These are phyloP conservation scores for Aspergillus brunneoviolaceus DNA, from an alignment of 2,329 filamentous ascomycete species.

Conservation along the genomic window DNA sequence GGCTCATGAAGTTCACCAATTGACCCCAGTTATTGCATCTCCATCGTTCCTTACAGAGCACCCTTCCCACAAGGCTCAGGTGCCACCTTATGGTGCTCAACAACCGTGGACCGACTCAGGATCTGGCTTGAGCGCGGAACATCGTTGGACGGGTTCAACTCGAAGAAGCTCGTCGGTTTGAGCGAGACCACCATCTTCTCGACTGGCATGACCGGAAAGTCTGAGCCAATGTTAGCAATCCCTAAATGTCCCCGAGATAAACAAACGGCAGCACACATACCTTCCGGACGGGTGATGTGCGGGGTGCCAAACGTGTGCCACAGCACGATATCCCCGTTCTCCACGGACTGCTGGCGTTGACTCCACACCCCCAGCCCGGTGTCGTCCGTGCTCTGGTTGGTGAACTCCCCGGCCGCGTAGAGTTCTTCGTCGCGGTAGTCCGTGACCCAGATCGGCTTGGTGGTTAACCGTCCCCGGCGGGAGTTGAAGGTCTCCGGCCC, in stretches of 20 bases:
- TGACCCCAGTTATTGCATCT: too few species aligned
- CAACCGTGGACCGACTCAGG: background rate
- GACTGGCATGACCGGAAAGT: constrained; percentile 9
- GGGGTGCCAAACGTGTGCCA: constrained; percentile 26
- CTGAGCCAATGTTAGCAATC: background rate
- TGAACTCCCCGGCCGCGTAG: constrained; percentile 51
- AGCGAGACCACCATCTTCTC: constrained; percentile 1
- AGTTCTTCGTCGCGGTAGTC: constrained; percentile 51
- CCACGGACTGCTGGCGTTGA: constrained; percentile 16
- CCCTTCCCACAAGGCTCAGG: too few species aligned
- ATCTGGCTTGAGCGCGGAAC: background rate
- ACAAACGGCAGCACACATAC: too few species aligned
- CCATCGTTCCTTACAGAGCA: too few species aligned
- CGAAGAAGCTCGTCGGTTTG: background rate
- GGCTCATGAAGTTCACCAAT: too few species aligned
- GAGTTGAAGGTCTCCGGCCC: constrained; percentile 49
- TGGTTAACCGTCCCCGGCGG: constrained; percentile 52
- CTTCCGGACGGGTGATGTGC: constrained; percentile 5
- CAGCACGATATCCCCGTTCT: constrained; percentile 33
- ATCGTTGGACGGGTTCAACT: background rate
- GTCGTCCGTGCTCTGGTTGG: constrained; percentile 45
- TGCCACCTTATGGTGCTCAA: too few species aligned
- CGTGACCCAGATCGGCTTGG: constrained; percentile 55
- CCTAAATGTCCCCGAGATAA: too few species aligned
- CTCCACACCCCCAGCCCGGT: constrained; percentile 24